Evolutionary conservation across 176 grass and related monocot genomes (phyloP).

Genomic region (Zizania latifolia): DNA sequence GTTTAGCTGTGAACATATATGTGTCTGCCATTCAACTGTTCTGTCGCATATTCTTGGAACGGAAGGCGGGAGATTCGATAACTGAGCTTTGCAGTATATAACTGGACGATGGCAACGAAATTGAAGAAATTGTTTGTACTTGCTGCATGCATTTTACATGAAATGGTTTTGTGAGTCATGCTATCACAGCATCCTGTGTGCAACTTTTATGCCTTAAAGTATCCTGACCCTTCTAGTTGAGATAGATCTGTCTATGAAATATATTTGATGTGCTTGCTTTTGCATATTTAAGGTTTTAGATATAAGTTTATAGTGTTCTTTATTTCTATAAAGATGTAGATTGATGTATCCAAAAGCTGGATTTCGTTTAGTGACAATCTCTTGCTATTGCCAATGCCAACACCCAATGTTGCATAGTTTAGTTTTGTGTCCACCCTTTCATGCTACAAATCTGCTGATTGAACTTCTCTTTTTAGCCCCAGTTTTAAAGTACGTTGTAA

Average conservation of each 20-base stretch:
- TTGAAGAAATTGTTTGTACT: background rate
- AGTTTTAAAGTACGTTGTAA: background rate
- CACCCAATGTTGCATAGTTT: background rate
- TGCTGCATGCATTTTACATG: background rate
- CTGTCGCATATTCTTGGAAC: background rate
- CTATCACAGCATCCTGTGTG: background rate
- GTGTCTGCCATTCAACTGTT: background rate
- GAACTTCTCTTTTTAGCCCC: background rate
- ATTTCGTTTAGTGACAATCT: background rate
- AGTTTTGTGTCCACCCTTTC: background rate
- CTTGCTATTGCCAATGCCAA: background rate
- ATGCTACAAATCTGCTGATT: background rate
- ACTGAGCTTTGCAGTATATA: background rate
- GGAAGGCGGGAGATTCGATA: background rate
- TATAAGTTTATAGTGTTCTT: background rate
- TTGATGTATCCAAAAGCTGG: background rate
- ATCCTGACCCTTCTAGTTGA: background rate
- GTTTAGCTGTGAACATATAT: background rate
- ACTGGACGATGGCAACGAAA: background rate
- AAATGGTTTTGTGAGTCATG: background rate
- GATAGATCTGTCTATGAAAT: background rate
- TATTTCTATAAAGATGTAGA: background rate
- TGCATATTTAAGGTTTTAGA: background rate
- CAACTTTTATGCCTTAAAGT: background rate
- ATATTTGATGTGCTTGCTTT: background rate